These are phyloP conservation scores for Clarireedia monteithiana DNA, from an alignment of 2,329 filamentous ascomycete species.

Conservation along the genomic window DNA sequence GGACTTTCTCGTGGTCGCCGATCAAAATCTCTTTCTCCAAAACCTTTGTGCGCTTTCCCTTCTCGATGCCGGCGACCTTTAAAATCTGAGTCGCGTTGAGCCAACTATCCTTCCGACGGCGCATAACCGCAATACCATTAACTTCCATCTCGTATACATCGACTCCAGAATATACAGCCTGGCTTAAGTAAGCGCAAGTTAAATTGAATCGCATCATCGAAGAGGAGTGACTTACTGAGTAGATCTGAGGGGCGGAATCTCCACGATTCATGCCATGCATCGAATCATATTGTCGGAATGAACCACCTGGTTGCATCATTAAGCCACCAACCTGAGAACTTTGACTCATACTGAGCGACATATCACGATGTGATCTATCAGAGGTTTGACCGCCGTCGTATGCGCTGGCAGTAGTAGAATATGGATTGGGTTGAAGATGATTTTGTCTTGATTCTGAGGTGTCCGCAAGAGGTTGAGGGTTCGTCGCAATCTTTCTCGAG, in stretches of 20 bases:
- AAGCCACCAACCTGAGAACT: slow-evolving; percentile 26
- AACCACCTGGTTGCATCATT: slow-evolving; percentile 28
- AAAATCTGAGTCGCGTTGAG: slow-evolving; percentile 97
- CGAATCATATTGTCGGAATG: slow-evolving; percentile 26
- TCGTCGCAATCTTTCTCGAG: slow-evolving; percentile 17
- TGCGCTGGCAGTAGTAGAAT: slow-evolving; percentile 16
- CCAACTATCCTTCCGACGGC: slow-evolving; percentile 89
- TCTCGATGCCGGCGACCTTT: slow-evolving; percentile 94
- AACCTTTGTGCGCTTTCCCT: slow-evolving; percentile 95
- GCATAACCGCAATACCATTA: slow-evolving; percentile 89
- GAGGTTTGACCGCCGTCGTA: slow-evolving; percentile 19
- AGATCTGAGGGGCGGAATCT: slow-evolving; percentile 44
- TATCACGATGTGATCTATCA: slow-evolving; percentile 17
- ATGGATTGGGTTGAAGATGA: slow-evolving; percentile 17
- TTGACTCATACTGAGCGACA: slow-evolving; percentile 31
- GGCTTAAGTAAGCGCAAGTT: slow-evolving; percentile 1
- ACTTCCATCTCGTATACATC: slow-evolving; percentile 99
- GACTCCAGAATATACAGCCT: slow-evolving; percentile 90
- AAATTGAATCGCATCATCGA: slow-evolving; percentile 10
- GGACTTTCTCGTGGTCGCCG: slow-evolving; percentile 96
- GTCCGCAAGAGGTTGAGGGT: slow-evolving; percentile 23
- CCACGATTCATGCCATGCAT: slow-evolving; percentile 20
- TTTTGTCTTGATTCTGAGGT: slow-evolving; percentile 26
- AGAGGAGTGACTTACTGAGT: slow-evolving; percentile 42
- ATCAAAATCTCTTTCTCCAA: slow-evolving; percentile 96